Percentiles rank a stretch among this genome's conserved stretches.
Conservation (phyloP, 148 eudicot genomes). For the Arctostaphylos glauca region DNA sequence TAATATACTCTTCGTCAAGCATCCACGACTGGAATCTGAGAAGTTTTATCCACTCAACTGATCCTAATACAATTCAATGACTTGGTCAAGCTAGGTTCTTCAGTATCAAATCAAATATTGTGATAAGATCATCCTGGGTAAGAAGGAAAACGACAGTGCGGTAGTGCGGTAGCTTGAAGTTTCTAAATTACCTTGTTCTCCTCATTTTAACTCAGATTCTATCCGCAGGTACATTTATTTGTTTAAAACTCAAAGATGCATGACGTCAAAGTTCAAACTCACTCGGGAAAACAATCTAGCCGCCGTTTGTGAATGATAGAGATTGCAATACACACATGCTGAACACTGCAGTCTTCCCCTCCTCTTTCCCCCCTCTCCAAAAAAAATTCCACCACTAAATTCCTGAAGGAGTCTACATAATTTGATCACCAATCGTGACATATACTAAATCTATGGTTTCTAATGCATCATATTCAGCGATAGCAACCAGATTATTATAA, state of each 20-base stretch:
- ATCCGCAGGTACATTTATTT: background rate
- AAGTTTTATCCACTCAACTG: constrained; percentile 4
- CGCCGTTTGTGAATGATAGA: background rate
- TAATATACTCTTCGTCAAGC: background rate
- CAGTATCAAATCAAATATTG: background rate
- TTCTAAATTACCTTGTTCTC: background rate
- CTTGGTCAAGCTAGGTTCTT: background rate
- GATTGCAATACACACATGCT: no score
- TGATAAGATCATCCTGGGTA: background rate
- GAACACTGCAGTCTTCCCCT: no score
- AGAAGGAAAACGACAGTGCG: background rate
- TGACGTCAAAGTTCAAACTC: constrained; percentile 6
- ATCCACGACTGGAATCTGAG: background rate
- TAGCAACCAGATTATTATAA: background rate
- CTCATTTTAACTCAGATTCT: background rate
- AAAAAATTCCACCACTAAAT: background rate
- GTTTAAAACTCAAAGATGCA: background rate
- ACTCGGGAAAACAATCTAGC: background rate
- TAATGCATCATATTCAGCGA: background rate
- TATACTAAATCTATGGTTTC: background rate
- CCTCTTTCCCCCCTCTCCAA: no score
- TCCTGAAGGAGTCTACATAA: background rate
- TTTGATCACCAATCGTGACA: background rate
- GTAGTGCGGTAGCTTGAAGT: background rate
- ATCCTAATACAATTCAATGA: no score